These are phyloP conservation scores for Kodamaea plutei DNA, from an alignment of 1,139 yeast species.

Conservation along the genomic window DNA sequence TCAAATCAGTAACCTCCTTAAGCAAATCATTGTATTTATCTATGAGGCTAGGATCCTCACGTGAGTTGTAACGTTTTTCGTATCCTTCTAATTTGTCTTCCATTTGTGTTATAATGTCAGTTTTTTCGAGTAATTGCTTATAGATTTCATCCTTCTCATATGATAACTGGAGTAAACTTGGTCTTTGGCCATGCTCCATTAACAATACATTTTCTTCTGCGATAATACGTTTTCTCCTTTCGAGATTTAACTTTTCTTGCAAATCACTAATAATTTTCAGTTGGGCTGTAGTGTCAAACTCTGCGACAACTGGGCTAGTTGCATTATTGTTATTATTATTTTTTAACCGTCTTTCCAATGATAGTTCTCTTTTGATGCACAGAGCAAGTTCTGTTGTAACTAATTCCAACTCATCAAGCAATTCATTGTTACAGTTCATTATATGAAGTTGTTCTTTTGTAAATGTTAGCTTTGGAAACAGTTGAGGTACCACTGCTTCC, in stretches of 20 bases:
- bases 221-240: conserved; percentile 58
- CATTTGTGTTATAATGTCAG: conserved; percentile 42
- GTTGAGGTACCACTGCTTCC: no score
- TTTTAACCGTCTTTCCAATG: conserved; percentile 47
- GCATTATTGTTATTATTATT: conserved; percentile 8
- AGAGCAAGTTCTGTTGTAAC: conserved; percentile 70
- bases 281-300: conserved; percentile 23
- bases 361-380: conserved; percentile 63
- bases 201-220: conserved; percentile 67
- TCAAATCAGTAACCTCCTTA: conserved; percentile 42
- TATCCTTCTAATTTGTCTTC: conserved; percentile 39
- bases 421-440: conserved; percentile 53
- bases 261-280: conserved; percentile 39
- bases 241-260: conserved; percentile 57
- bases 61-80: conserved; percentile 13
- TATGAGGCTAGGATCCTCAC: conserved; percentile 23
- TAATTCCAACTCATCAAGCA: conserved; percentile 60
- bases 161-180: conserved; percentile 53
- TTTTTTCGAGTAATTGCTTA: conserved; percentile 43
- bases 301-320: conserved; percentile 3
- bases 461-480: conserved; percentile 28
- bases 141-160: conserved; percentile 54
- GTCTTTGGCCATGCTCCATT: conserved; percentile 49
- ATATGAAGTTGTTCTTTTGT: conserved; percentile 60
- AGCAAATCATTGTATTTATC: conserved; percentile 38